Evolutionary conservation across 2,329 filamentous ascomycete genomes (phyloP).

Genomic region (Trichophaea hybrida): DNA sequence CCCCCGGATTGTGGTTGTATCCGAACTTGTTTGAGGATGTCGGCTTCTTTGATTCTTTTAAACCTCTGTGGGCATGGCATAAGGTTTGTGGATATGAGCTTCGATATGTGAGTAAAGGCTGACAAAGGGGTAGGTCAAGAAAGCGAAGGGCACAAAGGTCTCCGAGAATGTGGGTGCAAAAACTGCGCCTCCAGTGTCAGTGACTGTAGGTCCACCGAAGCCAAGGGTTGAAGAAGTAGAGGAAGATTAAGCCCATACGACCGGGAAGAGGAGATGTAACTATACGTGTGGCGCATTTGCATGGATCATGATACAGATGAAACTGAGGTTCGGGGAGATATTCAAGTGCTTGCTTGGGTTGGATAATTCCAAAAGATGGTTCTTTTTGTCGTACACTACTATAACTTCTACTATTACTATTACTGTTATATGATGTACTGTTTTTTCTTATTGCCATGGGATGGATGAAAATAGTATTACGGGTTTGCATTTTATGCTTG

Average conservation of each 20-base stretch:
- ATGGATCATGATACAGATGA: too few species aligned
- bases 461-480: too few species aligned
- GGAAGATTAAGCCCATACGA: not conserved
- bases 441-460: too few species aligned
- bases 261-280: too few species aligned
- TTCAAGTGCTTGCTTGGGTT: too few species aligned
- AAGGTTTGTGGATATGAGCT: slow-evolving; percentile 45
- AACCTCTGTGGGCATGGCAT: slow-evolving; percentile 94
- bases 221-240: not conserved
- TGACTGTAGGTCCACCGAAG: not conserved
- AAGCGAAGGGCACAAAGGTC: not conserved
- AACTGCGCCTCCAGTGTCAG: not conserved
- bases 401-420: too few species aligned
- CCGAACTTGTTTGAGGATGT: slow-evolving; percentile 98
- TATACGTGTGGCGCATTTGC: too few species aligned
- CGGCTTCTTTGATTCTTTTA: slow-evolving; percentile 94
- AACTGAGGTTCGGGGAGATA: too few species aligned
- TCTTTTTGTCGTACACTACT: too few species aligned
- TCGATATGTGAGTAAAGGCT: not conserved
- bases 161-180: not conserved
- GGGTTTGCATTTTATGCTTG: too few species aligned
- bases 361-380: too few species aligned
- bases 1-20: slow-evolving; percentile 94
- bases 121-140: not conserved
- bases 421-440: too few species aligned